phyloP scores from a whole-genome alignment of 768 basidiomycete genomes.

The Candolleomyces eurysporus region DNA sequence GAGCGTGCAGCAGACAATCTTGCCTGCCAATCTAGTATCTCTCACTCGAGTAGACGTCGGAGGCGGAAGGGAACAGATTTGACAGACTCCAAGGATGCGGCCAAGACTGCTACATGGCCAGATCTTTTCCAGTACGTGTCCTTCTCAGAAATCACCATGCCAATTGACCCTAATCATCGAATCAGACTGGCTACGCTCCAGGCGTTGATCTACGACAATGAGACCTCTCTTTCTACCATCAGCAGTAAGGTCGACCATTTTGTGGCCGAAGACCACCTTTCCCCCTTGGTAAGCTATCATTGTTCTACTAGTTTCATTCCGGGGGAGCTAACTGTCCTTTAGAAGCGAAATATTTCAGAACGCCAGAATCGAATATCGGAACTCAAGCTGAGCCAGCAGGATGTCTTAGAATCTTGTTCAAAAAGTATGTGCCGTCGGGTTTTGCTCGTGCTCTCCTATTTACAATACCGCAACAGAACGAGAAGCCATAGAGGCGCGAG shows the following conservation, averaged over 20 bases:
- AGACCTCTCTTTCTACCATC: slow-evolving; percentile 46
- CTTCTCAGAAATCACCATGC: neutral
- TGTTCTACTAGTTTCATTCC: slow-evolving; percentile 8
- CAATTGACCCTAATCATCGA: neutral
- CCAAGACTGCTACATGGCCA: slow-evolving; percentile 59
- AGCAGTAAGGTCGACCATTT: slow-evolving; percentile 45
- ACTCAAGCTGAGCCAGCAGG: slow-evolving; percentile 41
- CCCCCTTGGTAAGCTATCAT: slow-evolving; percentile 39
- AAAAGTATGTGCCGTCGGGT: slow-evolving; percentile 39
- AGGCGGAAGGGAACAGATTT: neutral
- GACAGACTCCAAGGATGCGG: neutral
- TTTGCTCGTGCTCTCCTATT: neutral
- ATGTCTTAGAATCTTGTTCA: slow-evolving; percentile 41
- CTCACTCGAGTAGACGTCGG: neutral
- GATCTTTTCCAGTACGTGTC: slow-evolving; percentile 66
- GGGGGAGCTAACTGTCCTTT: slow-evolving; percentile 16
- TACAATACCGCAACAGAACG: slow-evolving; percentile 22
- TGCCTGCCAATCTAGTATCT: neutral
- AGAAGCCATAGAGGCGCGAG: slow-evolving; percentile 33
- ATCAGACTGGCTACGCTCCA: slow-evolving; percentile 53
- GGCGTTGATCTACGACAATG: slow-evolving; percentile 48
- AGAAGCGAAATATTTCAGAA: slow-evolving; percentile 68
- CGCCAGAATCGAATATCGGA: slow-evolving; percentile 54
- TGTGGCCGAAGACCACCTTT: slow-evolving; percentile 39
- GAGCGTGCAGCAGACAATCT: slow-evolving; percentile 27